Evolutionary conservation across 768 basidiomycete genomes (phyloP).

Genomic region (Clavulina sp.): DNA sequence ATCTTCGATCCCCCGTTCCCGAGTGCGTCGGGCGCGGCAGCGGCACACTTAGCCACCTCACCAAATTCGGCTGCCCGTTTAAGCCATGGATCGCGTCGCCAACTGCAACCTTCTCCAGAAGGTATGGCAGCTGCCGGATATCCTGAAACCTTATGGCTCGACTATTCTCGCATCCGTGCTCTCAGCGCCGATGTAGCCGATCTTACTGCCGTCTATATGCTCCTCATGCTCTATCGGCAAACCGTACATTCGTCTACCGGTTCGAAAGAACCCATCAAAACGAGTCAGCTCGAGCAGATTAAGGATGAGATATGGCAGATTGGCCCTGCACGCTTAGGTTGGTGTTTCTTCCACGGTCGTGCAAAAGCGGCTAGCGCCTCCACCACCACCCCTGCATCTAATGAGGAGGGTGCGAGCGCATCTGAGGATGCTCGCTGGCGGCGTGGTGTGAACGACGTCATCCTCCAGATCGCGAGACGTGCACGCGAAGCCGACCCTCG

Average conservation of each 20-base stretch:
- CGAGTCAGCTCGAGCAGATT: slow-evolving; percentile 37
- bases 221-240: slow-evolving; percentile 64
- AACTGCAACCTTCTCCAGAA: slow-evolving; percentile 18
- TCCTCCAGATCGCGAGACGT: slow-evolving; percentile 58
- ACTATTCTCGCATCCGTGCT: slow-evolving; percentile 46
- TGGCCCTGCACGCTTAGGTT: slow-evolving; percentile 41
- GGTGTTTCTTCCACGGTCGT: slow-evolving; percentile 27
- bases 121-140: slow-evolving; percentile 25
- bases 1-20: slow-evolving; percentile 35
- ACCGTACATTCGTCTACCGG: slow-evolving; percentile 33
- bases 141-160: slow-evolving; percentile 71
- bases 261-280: slow-evolving; percentile 24
- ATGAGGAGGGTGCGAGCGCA: slow-evolving; percentile 7
- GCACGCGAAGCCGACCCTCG: slow-evolving; percentile 19
- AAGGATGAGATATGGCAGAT: slow-evolving; percentile 63
- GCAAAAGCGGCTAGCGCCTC: neutral
- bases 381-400: neutral
- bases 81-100: slow-evolving; percentile 16
- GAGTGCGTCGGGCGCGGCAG: neutral
- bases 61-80: slow-evolving; percentile 17
- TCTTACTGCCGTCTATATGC: slow-evolving; percentile 57
- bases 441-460: slow-evolving; percentile 41
- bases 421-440: slow-evolving; percentile 31
- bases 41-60: slow-evolving; percentile 20
- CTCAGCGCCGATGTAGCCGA: slow-evolving; percentile 62